phyloP scores from a whole-genome alignment of 2,329 filamentous ascomycete species.

The Purpureocillium takamizusanense region DNA sequence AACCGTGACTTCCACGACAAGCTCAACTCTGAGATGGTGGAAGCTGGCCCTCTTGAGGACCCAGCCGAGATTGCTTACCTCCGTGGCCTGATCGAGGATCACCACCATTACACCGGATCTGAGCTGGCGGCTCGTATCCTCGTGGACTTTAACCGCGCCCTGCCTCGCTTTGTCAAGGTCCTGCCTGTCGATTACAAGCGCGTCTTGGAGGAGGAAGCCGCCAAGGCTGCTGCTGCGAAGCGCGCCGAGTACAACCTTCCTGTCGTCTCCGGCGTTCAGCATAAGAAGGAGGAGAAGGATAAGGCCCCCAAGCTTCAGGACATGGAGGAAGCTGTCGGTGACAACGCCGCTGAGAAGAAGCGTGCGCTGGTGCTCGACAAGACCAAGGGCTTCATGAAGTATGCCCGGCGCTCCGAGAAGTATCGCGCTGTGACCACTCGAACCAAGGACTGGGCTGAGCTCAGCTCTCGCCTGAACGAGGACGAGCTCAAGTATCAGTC shows the following conservation, averaged over 20 bases:
- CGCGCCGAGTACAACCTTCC: constrained; percentile 76
- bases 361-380: constrained; percentile 91
- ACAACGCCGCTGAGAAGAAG: constrained; percentile 81
- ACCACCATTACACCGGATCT: constrained; percentile 95
- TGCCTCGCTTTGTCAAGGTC: constrained; percentile 87
- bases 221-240: constrained; percentile 77
- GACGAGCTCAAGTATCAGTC: constrained; percentile 96
- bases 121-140: constrained; percentile 88
- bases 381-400: constrained; percentile 96
- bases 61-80: constrained; percentile 83
- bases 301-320: constrained; percentile 67
- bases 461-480: constrained; percentile 78
- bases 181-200: constrained; percentile 95
- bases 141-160: constrained; percentile 87
- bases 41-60: constrained; percentile 75
- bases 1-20: constrained; percentile 84
- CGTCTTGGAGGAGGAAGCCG: constrained; percentile 75
- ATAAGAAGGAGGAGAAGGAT: constrained; percentile 57
- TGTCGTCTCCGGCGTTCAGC: constrained; percentile 56
- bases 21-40: constrained; percentile 97
- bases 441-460: constrained; percentile 87
- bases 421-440: constrained; percentile 78
- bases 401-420: constrained; percentile 85
- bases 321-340: constrained; percentile 84
- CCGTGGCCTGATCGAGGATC: constrained; percentile 86